phyloP scores from a whole-genome alignment of 768 basidiomycete species.

The Mycena latifolia region DNA sequence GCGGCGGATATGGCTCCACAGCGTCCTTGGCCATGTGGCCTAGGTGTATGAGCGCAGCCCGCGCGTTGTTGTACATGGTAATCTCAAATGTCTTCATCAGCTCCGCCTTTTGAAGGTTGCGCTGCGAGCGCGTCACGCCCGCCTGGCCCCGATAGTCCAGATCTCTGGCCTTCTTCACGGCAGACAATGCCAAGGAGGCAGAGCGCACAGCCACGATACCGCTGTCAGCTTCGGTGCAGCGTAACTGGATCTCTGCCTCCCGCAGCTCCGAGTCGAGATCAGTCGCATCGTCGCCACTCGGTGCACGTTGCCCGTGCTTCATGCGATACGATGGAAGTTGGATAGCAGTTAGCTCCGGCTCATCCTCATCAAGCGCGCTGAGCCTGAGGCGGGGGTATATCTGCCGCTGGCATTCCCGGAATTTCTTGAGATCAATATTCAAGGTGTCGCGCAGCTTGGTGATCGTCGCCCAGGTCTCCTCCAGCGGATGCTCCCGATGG shows the following conservation, averaged over 20 bases:
- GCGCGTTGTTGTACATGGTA: constrained; percentile 6
- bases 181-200: constrained; percentile 22
- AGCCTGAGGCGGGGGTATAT: constrained; percentile 23
- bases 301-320: no score
- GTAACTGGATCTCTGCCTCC: constrained; percentile 16
- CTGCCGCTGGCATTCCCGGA: constrained; percentile 11
- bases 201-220: constrained; percentile 16
- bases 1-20: constrained; percentile 12
- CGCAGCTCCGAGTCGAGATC: no score
- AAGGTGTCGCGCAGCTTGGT: constrained; percentile 8
- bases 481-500: constrained; percentile 15
- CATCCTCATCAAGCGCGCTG: constrained; percentile 27
- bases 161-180: constrained; percentile 19
- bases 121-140: constrained; percentile 10
- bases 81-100: constrained; percentile 24
- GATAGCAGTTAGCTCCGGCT: constrained; percentile 26
- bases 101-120: constrained; percentile 25
- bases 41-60: constrained; percentile 15
- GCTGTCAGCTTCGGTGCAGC: constrained; percentile 6
- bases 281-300: no score
- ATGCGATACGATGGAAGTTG: constrained; percentile 22
- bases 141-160: not conserved
- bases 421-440: constrained; percentile 12
- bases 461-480: constrained; percentile 20
- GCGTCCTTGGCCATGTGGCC: constrained; percentile 10